Conservation (phyloP, 129 eudicot species). For the Arctium minus region DNA sequence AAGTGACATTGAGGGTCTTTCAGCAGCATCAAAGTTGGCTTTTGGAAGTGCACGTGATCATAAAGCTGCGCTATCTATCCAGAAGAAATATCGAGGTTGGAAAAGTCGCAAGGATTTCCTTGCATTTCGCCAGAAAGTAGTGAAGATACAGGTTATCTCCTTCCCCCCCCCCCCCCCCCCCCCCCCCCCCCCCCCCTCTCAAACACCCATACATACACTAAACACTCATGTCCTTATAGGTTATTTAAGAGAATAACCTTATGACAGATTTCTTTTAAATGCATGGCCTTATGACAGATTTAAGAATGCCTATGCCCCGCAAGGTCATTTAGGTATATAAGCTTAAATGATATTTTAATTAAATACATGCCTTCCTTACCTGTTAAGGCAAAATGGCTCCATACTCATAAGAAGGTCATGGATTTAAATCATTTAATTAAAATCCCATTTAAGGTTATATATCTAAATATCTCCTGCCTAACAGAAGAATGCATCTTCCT, state of each 20-base stretch:
- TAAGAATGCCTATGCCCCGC: too few species aligned
- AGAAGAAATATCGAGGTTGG: conserved; percentile 85
- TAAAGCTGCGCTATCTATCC: conserved; percentile 70
- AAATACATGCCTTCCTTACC: too few species aligned
- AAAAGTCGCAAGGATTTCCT: conserved; percentile 81
- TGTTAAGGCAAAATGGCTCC: too few species aligned
- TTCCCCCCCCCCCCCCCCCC: conserved; percentile 3
- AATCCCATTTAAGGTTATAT: too few species aligned
- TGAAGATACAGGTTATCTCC: conserved; percentile 76
- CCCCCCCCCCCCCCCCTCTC: background rate
- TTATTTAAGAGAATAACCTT: background rate
- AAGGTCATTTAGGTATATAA: too few species aligned
- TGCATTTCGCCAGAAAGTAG: conserved; percentile 82
- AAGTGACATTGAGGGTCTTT: conserved; percentile 54
- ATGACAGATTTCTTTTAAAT: background rate
- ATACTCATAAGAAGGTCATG: too few species aligned
- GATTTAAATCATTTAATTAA: too few species aligned
- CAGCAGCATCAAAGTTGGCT: conserved; percentile 69
- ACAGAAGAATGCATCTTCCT: background rate
- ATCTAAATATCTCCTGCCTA: too few species aligned
- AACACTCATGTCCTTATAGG: background rate
- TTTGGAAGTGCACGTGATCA: conserved; percentile 55
- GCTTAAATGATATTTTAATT: too few species aligned
- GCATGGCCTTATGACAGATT: background rate
- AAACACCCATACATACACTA: background rate